phyloP scores from a whole-genome alignment of 1,284 basidiomycete genomes.

The Testicularia cyperi region DNA sequence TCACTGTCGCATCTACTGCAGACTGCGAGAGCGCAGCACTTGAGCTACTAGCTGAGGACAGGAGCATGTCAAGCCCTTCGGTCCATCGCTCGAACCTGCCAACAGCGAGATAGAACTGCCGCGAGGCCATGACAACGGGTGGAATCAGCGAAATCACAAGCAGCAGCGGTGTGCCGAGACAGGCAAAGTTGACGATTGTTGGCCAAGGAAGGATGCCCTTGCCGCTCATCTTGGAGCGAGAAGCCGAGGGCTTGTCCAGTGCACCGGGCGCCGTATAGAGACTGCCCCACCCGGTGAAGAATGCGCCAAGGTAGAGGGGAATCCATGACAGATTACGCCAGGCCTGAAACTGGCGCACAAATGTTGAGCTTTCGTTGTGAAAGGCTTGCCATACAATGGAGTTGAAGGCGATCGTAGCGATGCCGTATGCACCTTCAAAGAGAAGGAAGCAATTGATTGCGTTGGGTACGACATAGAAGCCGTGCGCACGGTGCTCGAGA shows the following conservation, averaged over 20 bases:
- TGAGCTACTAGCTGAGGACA: too few relatives aligned
- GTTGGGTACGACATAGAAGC: conserved; percentile 41
- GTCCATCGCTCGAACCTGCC: conserved; percentile 17
- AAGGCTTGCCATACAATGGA: conserved; percentile 20
- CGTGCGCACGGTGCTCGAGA: conserved; percentile 26
- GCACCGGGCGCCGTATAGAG: conserved; percentile 50
- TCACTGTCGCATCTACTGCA: neutral
- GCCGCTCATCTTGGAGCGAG: conserved; percentile 12
- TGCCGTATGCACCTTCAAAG: conserved; percentile 24
- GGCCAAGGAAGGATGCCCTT: conserved; percentile 32
- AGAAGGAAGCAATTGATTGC: conserved; percentile 45
- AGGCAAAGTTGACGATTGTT: conserved; percentile 38
- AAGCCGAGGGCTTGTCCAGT: conserved; percentile 36
- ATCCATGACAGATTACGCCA: conserved; percentile 24
- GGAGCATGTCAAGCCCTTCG: neutral
- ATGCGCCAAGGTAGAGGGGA: conserved; percentile 38
- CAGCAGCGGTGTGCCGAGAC: conserved; percentile 38
- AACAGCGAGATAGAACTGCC: conserved; percentile 9
- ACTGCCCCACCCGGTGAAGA: conserved; percentile 45
- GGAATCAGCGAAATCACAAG: conserved; percentile 28
- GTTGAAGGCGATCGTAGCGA: conserved; percentile 37
- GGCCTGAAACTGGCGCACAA: conserved; percentile 6
- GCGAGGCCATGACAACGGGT: conserved; percentile 10
- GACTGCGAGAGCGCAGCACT: too few relatives aligned
- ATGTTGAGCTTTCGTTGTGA: conserved; percentile 1